These are phyloP conservation scores for Pichia cabralensis DNA, from an alignment of 805 yeast genomes.

Conservation along the genomic window DNA sequence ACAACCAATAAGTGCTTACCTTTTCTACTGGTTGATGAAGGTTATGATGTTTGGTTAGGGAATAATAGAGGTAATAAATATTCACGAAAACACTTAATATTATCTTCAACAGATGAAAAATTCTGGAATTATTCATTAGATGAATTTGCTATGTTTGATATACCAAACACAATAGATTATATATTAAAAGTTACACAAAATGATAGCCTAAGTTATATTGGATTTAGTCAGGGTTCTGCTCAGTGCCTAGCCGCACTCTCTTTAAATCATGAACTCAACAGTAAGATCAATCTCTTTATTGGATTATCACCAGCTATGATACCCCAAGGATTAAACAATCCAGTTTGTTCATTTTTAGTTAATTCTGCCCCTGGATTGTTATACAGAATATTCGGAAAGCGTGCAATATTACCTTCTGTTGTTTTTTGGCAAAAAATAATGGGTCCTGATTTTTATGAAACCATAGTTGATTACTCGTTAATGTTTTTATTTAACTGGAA, in stretches of 20 bases:
- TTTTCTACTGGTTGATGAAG: conserved; percentile 60
- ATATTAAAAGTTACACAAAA: conserved; percentile 43
- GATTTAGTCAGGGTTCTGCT: conserved; percentile 91
- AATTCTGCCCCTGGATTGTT: conserved; percentile 68
- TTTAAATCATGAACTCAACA: conserved; percentile 51
- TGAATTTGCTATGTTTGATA: conserved; percentile 85
- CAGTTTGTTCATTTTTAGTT: conserved; percentile 38
- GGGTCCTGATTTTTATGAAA: conserved; percentile 40
- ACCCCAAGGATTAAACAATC: conserved; percentile 65
- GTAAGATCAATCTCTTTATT: conserved; percentile 45
- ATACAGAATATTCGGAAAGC: conserved; percentile 62
- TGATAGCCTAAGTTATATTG: conserved; percentile 54
- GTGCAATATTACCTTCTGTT: conserved; percentile 68
- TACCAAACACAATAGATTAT: conserved; percentile 74
- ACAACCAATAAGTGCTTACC: conserved; percentile 47
- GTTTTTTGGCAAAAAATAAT: conserved; percentile 43
- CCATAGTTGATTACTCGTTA: conserved; percentile 36
- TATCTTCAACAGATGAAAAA: conserved; percentile 29
- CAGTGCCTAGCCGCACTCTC: conserved; percentile 83
- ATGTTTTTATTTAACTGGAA: conserved; percentile 40
- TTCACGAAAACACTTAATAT: conserved; percentile 60
- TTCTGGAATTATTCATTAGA: conserved; percentile 92
- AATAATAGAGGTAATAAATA: conserved; percentile 89
- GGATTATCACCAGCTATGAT: conserved; percentile 94
- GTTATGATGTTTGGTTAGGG: conserved; percentile 93